A percentile compares a stretch with the other conserved stretches of the same genome.
phyloP scores from a whole-genome alignment of 805 yeast genomes.

The Wickerhamiella australiensis region DNA sequence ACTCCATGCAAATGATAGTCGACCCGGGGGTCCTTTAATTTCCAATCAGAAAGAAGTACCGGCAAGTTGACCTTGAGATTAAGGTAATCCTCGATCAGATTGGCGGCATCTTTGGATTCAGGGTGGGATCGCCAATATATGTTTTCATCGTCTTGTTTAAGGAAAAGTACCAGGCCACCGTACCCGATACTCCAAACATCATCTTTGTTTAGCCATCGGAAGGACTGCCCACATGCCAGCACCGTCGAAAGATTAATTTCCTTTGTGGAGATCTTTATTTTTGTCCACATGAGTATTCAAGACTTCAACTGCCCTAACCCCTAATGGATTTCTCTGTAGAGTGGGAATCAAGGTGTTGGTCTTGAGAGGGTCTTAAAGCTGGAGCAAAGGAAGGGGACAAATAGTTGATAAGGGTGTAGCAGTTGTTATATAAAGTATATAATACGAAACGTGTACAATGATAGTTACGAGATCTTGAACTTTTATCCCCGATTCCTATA shows the following conservation, averaged over 20 bases:
- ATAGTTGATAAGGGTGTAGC: too few relatives aligned
- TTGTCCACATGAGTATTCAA: slow-evolving; percentile 7
- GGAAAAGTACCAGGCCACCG: slow-evolving; percentile 46
- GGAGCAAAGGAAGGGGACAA: too few relatives aligned
- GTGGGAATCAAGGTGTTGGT: too few relatives aligned
- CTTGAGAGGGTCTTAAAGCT: too few relatives aligned
- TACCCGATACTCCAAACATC: slow-evolving; percentile 43
- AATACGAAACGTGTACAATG: too few relatives aligned
- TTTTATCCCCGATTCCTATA: too few relatives aligned
- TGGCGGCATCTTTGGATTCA: slow-evolving; percentile 27
- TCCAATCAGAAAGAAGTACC: slow-evolving; percentile 52
- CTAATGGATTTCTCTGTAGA: background rate
- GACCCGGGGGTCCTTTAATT: slow-evolving; percentile 34
- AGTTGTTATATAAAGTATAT: too few relatives aligned
- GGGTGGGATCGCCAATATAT: slow-evolving; percentile 36
- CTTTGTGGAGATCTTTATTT: background rate
- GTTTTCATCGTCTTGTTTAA: slow-evolving; percentile 43
- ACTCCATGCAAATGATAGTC: slow-evolving; percentile 46
- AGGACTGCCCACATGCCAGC: slow-evolving; percentile 75
- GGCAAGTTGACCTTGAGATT: slow-evolving; percentile 46
- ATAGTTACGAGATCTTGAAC: too few relatives aligned
- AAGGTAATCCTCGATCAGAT: slow-evolving; percentile 53
- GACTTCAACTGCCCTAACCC: background rate
- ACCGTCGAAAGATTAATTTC: slow-evolving; percentile 32
- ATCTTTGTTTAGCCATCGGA: slow-evolving; percentile 58